Evolutionary conservation across 2,329 filamentous ascomycete species (phyloP), one percentile per base, ranked within the genome.

Genomic region (Verticillium tricorpus): DNA sequence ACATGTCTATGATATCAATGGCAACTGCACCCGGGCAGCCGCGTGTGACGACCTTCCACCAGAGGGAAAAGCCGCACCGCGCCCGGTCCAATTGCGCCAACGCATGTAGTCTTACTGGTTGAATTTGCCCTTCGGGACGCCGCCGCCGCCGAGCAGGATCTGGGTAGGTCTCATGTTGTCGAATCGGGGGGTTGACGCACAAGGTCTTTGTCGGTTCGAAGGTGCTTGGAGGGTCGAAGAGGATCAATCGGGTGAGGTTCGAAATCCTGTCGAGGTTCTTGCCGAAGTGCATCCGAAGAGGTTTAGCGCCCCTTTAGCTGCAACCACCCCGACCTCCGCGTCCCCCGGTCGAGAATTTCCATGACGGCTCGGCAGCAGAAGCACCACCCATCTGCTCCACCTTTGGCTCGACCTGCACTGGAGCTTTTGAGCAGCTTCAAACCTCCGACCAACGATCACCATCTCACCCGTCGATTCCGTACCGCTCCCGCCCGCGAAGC

Each of bases 91-190:
- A 62, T 64, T 63, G 64, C 40, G 34, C 12, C 35, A n/a, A 25
- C 25, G 50, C 19, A 7, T 28, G 57, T 11, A 9, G 22, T 52
- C 80, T 76, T 69, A 82, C 80, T 77, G 74, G 72, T 71, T 71
- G 69, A 78, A 70, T 67, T 73, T 76, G 70, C 80, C 80, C 64
- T 80, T 61, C 34, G 77, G 77, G 67, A 66, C 68, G 60, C 72
- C 72, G 66, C 73, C 78, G 66, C 78, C 77, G 65, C 71, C 72
- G 62, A 67, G 69, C 64, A 77, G 72, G 66, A 69, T 69, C 70
- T 77, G 76, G 61, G 76, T 77, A 68, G 76, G 76, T 74, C 75
- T 76, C 76, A 78, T 78, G 61, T 69, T 78, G 69, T 58, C 63
- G 62, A 57, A 19, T 52, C 63, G 59, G 28, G 59, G 62, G 60